Evolutionary conservation across 2,329 filamentous ascomycete species (phyloP), one percentile per base, ranked within the genome.

Genomic region (Trichoderma endophyticum): DNA sequence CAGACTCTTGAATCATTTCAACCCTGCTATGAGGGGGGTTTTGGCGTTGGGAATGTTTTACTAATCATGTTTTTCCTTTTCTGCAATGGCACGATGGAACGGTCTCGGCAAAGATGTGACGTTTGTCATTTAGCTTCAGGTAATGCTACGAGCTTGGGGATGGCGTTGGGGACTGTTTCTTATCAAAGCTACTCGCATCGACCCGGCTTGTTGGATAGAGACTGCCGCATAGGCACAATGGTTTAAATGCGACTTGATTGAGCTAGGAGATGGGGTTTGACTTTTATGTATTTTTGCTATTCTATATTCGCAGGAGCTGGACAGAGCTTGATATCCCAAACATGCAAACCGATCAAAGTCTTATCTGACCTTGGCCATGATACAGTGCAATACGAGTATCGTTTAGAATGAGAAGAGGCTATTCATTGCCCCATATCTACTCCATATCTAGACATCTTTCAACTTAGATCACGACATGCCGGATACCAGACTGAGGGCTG

Each of bases 211-310:
- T 72, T 69, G 65, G 70, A 72, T 71, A 71, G 69, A 69, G 64
- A 43, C 32, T 61, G 70, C 70, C 70, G 70, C 64, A 69, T 57
- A 72, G 70, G 70, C 70, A 63, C 66, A 39, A 72, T 48, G 64
- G 36, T 34, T 51, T 34, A 57, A 48, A 56, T 69, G 64, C 60
- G 48, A 54, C 21, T 26, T 36, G 34, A 36, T 68, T 26, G 32
- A 43, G 61, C 32, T 57, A 56, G 69, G 51, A 39, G 61, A 28
- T 24, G 14, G 68, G 39, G 15, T 43, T 8, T 57, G 9, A 14
- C 21, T 43, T 56, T 67, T 14, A 24, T 51, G 21, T 65, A 12
- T 51, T 28, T 43, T 62, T 28, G 12, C 18, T 39, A 36, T 62
- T 39, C n/a, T 48, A 48, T n/a, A 39, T 28, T 8, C 6, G 51